Base-by-base conservation (phyloP, 2,329 filamentous ascomycete genomes). In the Botrytis elliptica region DNA sequence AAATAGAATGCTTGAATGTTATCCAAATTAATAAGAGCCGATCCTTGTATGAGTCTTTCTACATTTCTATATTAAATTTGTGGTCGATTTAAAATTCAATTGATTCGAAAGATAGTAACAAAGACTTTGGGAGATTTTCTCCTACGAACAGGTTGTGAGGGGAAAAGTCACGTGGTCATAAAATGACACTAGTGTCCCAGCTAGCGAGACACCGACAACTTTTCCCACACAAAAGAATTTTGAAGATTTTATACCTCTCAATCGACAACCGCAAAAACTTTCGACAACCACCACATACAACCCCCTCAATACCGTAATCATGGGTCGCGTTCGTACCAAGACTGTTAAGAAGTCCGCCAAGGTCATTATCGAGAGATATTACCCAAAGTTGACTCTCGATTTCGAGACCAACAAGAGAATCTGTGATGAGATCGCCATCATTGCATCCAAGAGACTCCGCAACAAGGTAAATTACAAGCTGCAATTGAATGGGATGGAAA, bases 331-430 rank as follows among this genome's bases (percentile, higher is more conserved):
- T 80, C 82, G 83, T 77, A 84, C 83, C 75, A 84, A 84, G 81
- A 81, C 80, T 52, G 83, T 83, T 74, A 81, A 81, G 78, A 81
- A 81, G 78, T 81, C 91, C 89, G 95, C 96, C 88, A 99, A 99
- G 93, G 94, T 98, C 90, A 95, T 98, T 89, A 98, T 99, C 87
- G 95, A 98, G 92, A 91, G 93, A 80, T 97, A 96, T 90, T 97
- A 97, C 88, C 96, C 96, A 84, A 94, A 94, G 88, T 90, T 99
- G 85, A 98, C 95, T 79, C 93, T 98, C 84, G 96, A 99, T 89
- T 99, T 99, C 89, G 96, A 99, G 92, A 97, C 93, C 91, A 98
- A 98, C 93, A 98, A 98, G 93, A 90, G 94, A 83, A 97, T 98
- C 83, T 98, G 96, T 89, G 96, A 98, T 94, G 96, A 99, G 88